A percentile compares a stretch with the other conserved stretches of the same genome.
Conservation (phyloP, 768 basidiomycete species). For the Termitomyces sp. region DNA sequence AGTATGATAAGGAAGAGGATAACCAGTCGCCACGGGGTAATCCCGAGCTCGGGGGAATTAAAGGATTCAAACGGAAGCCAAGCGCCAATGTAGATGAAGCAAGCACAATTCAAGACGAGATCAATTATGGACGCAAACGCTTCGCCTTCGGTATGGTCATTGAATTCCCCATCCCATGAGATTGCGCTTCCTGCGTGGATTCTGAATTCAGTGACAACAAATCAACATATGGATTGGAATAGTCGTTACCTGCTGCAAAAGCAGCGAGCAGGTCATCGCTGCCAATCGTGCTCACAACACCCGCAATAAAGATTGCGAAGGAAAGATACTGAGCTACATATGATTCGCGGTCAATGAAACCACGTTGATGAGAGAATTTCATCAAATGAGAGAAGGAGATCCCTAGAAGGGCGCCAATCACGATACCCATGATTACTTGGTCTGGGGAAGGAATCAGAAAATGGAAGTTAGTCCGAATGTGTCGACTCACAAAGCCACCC, state of each 20-base stretch:
- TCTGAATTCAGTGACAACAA: constrained; percentile 6
- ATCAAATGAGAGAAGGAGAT: constrained; percentile 67
- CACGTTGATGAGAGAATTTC: constrained; percentile 57
- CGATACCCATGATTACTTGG: constrained; percentile 71
- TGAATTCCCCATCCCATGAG: constrained; percentile 88
- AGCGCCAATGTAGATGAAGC: constrained; percentile 85
- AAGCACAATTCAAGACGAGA: constrained; percentile 74
- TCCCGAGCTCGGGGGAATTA: constrained; percentile 49
- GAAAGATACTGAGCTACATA: constrained; percentile 84
- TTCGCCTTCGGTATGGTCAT: constrained; percentile 75
- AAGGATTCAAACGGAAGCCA: constrained; percentile 72
- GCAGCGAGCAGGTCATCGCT: constrained; percentile 87
- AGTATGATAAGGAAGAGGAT: constrained; percentile 66
- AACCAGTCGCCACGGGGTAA: constrained; percentile 67
- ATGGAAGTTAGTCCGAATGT: background rate
- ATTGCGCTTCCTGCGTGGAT: constrained; percentile 39
- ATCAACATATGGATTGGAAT: background rate
- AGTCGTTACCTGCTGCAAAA: constrained; percentile 64
- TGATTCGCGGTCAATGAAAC: constrained; percentile 75
- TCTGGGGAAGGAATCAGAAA: constrained; percentile 36
- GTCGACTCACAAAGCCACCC: constrained; percentile 67
- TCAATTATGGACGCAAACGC: constrained; percentile 89
- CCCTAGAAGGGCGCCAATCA: constrained; percentile 61
- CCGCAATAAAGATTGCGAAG: constrained; percentile 67
- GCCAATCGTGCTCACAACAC: constrained; percentile 75